A percentile compares a stretch with the other conserved stretches of the same genome.
Conservation (phyloP, 2,329 filamentous ascomycete species). For the Phialocephala sp. region DNA sequence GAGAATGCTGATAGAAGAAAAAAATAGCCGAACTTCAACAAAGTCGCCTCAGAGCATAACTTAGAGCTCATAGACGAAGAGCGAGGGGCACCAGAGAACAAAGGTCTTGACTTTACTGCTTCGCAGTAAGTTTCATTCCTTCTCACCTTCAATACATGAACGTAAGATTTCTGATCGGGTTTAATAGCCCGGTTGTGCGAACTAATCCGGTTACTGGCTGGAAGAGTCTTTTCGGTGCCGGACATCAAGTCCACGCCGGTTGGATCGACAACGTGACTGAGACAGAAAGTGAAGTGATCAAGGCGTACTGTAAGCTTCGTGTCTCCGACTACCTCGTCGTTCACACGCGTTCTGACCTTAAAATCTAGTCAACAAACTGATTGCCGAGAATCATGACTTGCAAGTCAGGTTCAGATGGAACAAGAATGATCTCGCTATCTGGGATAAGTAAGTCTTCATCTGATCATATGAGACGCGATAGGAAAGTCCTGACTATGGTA, state of each 20-base stretch:
- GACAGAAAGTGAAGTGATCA: conserved; percentile 55
- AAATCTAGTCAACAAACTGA: conserved; percentile 47
- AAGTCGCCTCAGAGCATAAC: conserved; percentile 28
- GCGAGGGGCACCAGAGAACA: conserved; percentile 51
- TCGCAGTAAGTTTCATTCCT: conserved; percentile 44
- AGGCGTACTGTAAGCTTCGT: conserved; percentile 27
- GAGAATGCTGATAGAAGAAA: not conserved
- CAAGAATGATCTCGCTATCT: conserved; percentile 63
- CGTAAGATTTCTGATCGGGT: not conserved
- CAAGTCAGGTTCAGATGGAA: conserved; percentile 61
- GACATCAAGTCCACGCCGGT: conserved; percentile 49
- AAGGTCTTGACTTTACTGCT: conserved; percentile 42
- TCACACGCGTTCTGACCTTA: not conserved
- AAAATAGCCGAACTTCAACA: conserved; percentile 29
- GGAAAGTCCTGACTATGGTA: conserved; percentile 29
- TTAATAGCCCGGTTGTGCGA: conserved; percentile 54
- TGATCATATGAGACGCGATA: not conserved
- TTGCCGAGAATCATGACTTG: conserved; percentile 61
- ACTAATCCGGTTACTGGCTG: conserved; percentile 64
- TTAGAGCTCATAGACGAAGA: conserved; percentile 49
- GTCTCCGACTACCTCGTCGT: not conserved
- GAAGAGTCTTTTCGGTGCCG: conserved; percentile 49
- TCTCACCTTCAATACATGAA: not conserved
- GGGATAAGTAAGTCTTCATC: conserved; percentile 59
- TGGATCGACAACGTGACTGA: conserved; percentile 59